A percentile compares a stretch with the other conserved stretches of the same genome.
phyloP scores from a whole-genome alignment of 202 grass and related monocot species.

The Zoysia matrella region DNA sequence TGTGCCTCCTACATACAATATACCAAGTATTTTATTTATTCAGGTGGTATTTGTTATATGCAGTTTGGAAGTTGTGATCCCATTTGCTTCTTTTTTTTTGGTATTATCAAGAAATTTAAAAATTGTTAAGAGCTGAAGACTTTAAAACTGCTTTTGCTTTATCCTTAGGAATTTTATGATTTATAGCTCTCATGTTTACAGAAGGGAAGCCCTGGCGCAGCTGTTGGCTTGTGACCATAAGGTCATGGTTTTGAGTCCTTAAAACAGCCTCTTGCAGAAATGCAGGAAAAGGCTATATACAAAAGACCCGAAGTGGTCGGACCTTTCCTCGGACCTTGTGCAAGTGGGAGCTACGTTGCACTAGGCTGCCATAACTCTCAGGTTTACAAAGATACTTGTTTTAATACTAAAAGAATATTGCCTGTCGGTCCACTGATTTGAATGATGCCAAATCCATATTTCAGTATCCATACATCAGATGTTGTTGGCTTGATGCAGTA shows the following conservation, averaged over 20 bases:
- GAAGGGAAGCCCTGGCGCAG: background rate
- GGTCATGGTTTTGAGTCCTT: no score
- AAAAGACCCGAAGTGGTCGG: no score
- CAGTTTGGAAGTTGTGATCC: background rate
- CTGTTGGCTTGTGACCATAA: no score
- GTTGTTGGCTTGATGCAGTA: constrained; percentile 6
- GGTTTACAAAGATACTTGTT: no score
- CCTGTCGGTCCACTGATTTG: constrained; percentile 3
- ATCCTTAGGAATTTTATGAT: constrained; percentile 4
- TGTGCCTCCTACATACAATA: background rate
- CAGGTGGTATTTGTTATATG: background rate
- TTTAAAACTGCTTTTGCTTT: background rate
- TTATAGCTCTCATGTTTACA: background rate
- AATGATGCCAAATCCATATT: constrained; percentile 5
- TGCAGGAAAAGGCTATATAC: no score
- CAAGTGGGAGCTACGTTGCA: no score
- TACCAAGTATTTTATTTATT: background rate
- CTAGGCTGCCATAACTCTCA: no score
- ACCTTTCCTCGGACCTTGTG: no score
- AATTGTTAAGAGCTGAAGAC: background rate
- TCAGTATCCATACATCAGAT: background rate
- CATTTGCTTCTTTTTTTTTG: no score
- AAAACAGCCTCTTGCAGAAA: no score
- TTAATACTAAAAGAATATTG: no score
- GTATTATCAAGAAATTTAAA: background rate